Evolutionary conservation across 768 basidiomycete genomes (phyloP), one percentile per base, ranked within the genome.

Genomic region (Boletus rubropictus): DNA sequence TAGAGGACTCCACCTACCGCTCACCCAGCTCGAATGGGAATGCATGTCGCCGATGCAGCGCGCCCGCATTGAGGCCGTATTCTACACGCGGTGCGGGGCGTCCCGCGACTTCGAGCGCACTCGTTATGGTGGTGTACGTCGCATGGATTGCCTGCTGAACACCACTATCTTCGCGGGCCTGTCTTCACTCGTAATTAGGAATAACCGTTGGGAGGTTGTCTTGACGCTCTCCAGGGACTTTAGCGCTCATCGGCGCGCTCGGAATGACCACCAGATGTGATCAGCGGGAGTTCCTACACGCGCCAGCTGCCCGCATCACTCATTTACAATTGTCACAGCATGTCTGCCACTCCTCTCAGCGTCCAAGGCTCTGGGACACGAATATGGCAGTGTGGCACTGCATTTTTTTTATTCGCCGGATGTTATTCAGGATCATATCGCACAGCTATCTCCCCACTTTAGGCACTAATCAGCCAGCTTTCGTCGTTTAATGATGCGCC

Each of bases 141-240:
- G 78, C 25, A 63, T 72, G 22, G 81, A 82, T 46, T 77, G 69
- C 54, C 50, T 82, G 22, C 66, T 77, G 31, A 62, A 65, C 41
- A 76, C 76, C 41, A 74, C 72, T 12, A 45, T 67, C 40, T 82
- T 81, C 46, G 77, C 70, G 7, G 80, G 80, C n/a, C 60, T 82
- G 42, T 70, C 76, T 8, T 55, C 69, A 15, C 70, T 69, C 27
- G 53, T 64, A 24, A 65, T 67, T 22, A 57, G 57, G 34, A 68
- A 71, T 5, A 59, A 61, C 38, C 67, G 69, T 6, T 76, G 72
- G 60, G 71, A 60, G 3, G 59, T 56, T 24, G 64, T 81, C 36
- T 49, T 82, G 58, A 74, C 77, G 39, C 60, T 82, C 15, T 68
- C 65, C 35, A 66, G 73, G 36, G 59, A 71, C 42, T 60, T 62